These are phyloP conservation scores for Erodium trifolium DNA, from an alignment of 441 rosid species.

Conservation along the genomic window DNA sequence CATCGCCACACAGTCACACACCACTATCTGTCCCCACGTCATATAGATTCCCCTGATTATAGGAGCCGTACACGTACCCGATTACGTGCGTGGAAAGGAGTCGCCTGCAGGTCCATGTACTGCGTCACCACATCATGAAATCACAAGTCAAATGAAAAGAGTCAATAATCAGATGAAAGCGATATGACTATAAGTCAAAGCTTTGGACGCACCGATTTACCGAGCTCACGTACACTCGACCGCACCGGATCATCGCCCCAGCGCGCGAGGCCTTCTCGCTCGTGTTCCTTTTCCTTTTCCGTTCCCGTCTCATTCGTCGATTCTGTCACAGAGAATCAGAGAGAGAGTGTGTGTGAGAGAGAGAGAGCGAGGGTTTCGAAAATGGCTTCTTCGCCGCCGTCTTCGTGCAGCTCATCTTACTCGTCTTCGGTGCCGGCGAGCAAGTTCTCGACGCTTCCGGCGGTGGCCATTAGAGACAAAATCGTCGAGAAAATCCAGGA, in stretches of 20 bases:
- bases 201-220: too few relatives aligned
- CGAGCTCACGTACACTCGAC: not conserved
- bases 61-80: not conserved
- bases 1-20: not conserved
- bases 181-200: not conserved
- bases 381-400: constrained; percentile 38
- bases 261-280: not conserved
- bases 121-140: not conserved
- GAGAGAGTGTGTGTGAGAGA: not conserved
- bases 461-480: constrained; percentile 48
- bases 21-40: not conserved
- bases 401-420: constrained; percentile 36
- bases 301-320: not conserved
- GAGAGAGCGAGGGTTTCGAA: constrained; percentile 22
- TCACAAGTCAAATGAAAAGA: not conserved
- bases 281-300: not conserved
- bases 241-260: not conserved
- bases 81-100: not conserved
- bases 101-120: not conserved
- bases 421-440: constrained; percentile 36
- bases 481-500: constrained; percentile 72
- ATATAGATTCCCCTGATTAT: not conserved
- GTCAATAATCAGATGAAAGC: not conserved
- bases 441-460: constrained; percentile 64
- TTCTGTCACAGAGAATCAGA: not conserved